Base-by-base conservation (phyloP, 352 stramenopile genomes). In the Phytopythium litorale region DNA sequence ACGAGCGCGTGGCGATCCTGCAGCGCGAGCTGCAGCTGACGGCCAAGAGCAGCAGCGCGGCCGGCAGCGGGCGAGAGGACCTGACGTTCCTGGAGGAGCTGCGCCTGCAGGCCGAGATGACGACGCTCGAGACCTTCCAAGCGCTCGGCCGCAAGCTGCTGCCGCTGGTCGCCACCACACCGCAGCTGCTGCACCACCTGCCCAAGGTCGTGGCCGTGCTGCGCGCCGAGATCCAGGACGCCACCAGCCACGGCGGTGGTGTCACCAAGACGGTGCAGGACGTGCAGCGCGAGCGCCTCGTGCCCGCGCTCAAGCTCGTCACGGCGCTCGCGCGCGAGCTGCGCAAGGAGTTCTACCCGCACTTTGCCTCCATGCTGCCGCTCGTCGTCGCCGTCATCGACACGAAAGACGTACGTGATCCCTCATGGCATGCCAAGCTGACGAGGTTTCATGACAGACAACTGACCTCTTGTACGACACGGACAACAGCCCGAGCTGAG, bases 21-120 rank as follows among this genome's bases (percentile, higher is more conserved):
- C 81, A 93, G 71, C 72, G 74, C 46, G 87, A 96, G 65, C 74
- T 96, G 55, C 79, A 86, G 68, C 72, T 96, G 48, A 79, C 91
- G 40, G 78, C 82, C 66, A 96, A 96, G 84, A 93, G 72, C 40
- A 90, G 82, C 55, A 72, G 71, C 48, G 71, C 76, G 13, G 73
- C 73, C 35, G 84, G 88, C 48, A 54, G 48, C 59, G 79, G 74
- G 30, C 70, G 81, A 49, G 74, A 75, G 42, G 70, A 78, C 62
- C 77, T 92, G 28, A 86, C 73, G 40, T 96, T 96, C 74, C 75
- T 88, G 61, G 87, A 96, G 57, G 87, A 96, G 63, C 66, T 96
- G 28, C 63, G 63, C 23, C 76, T 94, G 7, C 87, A 94, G 63
- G 81, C 75, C 32, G 87, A 96, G 68, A 75, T 96, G 60, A 91